These are phyloP conservation scores for Alternaria tenuissima DNA, from an alignment of 2,329 filamentous ascomycete species.

Conservation along the genomic window DNA sequence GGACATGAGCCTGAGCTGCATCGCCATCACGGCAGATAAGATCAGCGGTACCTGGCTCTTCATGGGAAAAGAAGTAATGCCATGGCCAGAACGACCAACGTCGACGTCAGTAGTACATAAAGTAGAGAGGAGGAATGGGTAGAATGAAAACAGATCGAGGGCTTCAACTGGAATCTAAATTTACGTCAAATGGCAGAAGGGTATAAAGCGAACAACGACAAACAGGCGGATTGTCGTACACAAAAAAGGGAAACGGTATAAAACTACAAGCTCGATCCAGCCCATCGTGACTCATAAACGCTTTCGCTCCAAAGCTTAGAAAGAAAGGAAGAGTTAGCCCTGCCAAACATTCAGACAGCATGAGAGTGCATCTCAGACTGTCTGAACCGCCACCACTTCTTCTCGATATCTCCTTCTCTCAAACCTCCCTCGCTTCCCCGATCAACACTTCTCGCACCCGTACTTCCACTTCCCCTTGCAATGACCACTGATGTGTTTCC, in stretches of 20 bases:
- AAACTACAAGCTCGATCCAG: not conserved
- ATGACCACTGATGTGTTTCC: conserved; percentile 8
- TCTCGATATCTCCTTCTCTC: conserved; percentile 21
- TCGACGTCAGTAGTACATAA: not conserved
- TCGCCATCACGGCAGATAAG: not conserved
- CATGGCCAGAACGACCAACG: not conserved
- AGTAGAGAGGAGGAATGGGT: not conserved
- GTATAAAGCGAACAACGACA: conserved; percentile 11
- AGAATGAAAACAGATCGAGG: not conserved
- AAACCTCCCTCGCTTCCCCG: conserved; percentile 19
- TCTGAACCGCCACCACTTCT: conserved; percentile 33
- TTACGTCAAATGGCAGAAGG: conserved; percentile 2
- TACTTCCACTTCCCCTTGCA: conserved; percentile 23
- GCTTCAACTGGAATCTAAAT: not conserved
- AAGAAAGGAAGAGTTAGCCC: not conserved
- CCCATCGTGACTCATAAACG: not conserved
- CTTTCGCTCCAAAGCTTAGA: not conserved
- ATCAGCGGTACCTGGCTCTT: too few relatives aligned
- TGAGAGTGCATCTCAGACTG: conserved; percentile 21
- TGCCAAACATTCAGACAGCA: conserved; percentile 11
- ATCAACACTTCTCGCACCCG: conserved; percentile 19
- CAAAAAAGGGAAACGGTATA: not conserved
- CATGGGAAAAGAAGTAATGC: not conserved
- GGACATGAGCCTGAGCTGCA: not conserved
- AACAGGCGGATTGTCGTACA: not conserved